A percentile compares a stretch with the other conserved stretches of the same genome.
These are phyloP conservation scores for Musa itinerans DNA, from an alignment of 176 grass and related monocot genomes.

Conservation along the genomic window DNA sequence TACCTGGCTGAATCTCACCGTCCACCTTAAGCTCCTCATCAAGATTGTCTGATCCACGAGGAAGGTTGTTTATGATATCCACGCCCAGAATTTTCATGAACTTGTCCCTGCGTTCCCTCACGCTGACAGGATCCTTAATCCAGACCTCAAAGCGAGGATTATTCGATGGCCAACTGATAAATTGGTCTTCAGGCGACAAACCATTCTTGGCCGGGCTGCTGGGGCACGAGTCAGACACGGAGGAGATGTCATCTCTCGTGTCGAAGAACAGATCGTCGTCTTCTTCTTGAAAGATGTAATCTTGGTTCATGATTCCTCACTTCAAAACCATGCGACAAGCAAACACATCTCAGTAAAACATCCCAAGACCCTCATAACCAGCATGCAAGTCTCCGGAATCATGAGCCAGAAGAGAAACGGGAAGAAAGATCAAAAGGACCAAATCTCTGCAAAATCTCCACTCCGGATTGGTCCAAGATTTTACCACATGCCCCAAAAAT, in stretches of 20 bases:
- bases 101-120: slow-evolving; percentile 43
- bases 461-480: background rate
- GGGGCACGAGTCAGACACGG: background rate
- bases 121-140: slow-evolving; percentile 35
- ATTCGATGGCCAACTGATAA: slow-evolving; percentile 6
- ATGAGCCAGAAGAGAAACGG: background rate
- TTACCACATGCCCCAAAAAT: background rate
- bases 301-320: background rate
- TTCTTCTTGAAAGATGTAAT: background rate
- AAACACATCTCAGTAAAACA: background rate
- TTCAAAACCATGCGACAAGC: background rate
- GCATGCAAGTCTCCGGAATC: background rate
- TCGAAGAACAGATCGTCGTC: background rate
- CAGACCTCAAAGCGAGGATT: slow-evolving; percentile 44
- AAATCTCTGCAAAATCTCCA: background rate
- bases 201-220: background rate
- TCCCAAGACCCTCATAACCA: background rate
- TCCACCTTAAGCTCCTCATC: slow-evolving; percentile 8
- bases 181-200: background rate
- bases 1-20: background rate
- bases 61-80: background rate
- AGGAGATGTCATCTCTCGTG: background rate
- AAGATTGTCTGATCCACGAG: background rate
- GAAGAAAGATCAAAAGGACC: background rate
- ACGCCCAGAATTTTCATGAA: slow-evolving; percentile 51